Evolutionary conservation across 179 eudicot species (phyloP).

Genomic region (Spinacia oleracea): DNA sequence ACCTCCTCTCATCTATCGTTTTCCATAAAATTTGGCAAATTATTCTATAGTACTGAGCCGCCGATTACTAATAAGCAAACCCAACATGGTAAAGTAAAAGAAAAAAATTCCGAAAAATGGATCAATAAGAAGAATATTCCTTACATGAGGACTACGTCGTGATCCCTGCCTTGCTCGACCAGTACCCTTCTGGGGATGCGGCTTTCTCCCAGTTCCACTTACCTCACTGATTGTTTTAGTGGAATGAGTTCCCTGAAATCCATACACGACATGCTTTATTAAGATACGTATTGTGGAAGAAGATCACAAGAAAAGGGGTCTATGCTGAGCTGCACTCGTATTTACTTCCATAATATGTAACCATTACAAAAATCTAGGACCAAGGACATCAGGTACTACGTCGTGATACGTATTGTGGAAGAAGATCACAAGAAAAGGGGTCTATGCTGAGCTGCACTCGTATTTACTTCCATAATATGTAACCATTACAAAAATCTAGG

Average conservation of each 20-base stretch:
- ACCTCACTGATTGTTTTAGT: conserved; percentile 98
- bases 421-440: no score
- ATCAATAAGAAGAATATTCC: conserved; percentile 7
- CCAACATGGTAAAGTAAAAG: background rate
- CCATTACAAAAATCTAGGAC: no score
- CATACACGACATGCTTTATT: conserved; percentile 14
- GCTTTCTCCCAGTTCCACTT: conserved; percentile 97
- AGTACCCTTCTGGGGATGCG: conserved; percentile 79
- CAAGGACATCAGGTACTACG: no score
- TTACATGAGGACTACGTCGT: conserved; percentile 80
- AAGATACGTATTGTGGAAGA: background rate
- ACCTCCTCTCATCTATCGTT: conserved; percentile 85
- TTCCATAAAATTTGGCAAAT: conserved; percentile 10
- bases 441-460: background rate
- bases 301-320: background rate
- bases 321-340: no score
- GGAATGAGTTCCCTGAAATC: conserved; percentile 88
- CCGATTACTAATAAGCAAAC: conserved; percentile 5
- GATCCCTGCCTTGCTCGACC: conserved; percentile 98
- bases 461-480: background rate
- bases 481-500: background rate
- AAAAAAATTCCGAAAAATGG: background rate
- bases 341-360: no score
- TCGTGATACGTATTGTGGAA: no score
- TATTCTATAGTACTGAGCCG: background rate